Conservation (phyloP, 306 rosid genomes). For the Phaseolus lunatus region DNA sequence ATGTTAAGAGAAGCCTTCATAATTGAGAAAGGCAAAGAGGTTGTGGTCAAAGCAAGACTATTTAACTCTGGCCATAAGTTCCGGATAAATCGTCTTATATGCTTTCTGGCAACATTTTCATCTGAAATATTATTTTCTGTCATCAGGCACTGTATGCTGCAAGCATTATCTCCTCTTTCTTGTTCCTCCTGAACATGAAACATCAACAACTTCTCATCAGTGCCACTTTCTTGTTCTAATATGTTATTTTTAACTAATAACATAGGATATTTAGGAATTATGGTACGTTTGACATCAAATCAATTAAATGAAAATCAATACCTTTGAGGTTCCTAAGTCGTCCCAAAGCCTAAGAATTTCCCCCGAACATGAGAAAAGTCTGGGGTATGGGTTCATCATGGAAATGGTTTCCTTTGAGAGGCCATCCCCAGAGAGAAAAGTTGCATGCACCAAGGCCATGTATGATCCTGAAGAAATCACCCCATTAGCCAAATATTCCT, state of each 20-base stretch:
- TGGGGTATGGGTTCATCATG: conserved; percentile 50
- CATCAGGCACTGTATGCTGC: conserved; percentile 51
- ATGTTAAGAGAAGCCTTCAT: conserved; percentile 49
- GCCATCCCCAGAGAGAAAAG: conserved; percentile 50
- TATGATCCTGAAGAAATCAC: conserved; percentile 54
- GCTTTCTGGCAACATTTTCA: conserved; percentile 49
- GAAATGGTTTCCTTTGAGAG: conserved; percentile 50
- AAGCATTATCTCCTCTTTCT: conserved; percentile 55
- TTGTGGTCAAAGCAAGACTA: conserved; percentile 37
- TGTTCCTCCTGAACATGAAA: conserved; percentile 50
- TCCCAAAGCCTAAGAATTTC: conserved; percentile 62
- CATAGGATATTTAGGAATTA: background rate
- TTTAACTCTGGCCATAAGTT: conserved; percentile 54
- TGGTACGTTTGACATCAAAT: background rate
- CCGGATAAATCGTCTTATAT: conserved; percentile 36
- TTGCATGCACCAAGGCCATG: conserved; percentile 61
- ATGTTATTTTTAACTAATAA: too few species aligned
- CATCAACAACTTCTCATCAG: conserved; percentile 14
- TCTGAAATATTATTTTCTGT: conserved; percentile 28
- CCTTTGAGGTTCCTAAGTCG: conserved; percentile 60
- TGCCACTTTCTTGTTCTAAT: background rate
- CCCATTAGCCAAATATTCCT: conserved; percentile 52
- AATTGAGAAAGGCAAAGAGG: conserved; percentile 12
- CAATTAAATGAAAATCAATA: background rate
- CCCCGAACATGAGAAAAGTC: conserved; percentile 53